Evolutionary conservation across 2,329 filamentous ascomycete genomes (phyloP).

Genomic region (Pseudogymnoascus sp.): DNA sequence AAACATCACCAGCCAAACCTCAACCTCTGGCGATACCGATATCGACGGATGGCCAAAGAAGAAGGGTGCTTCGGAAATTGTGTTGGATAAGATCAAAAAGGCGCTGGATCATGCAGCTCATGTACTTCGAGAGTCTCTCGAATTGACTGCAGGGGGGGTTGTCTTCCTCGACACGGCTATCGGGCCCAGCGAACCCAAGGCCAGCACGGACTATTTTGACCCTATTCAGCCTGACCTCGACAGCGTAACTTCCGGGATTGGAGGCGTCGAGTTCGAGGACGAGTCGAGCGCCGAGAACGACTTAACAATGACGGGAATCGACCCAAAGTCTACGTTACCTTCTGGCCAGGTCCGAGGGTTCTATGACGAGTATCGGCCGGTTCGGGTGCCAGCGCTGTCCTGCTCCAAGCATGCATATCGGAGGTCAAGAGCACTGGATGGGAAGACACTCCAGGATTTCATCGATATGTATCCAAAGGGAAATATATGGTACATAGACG

Average conservation of each 20-base stretch:
- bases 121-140: constrained; percentile 23
- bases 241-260: background rate
- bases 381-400: constrained; percentile 22
- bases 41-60: background rate
- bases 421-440: constrained; percentile 19
- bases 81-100: constrained; percentile 22
- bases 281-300: background rate
- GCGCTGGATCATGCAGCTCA: constrained; percentile 23
- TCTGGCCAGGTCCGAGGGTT: constrained; percentile 4
- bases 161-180: constrained; percentile 24
- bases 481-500: constrained; percentile 25
- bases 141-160: constrained; percentile 23
- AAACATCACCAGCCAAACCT: background rate
- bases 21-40: background rate
- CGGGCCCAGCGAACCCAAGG: constrained; percentile 15
- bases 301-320: constrained; percentile 5
- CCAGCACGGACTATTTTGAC: constrained; percentile 12
- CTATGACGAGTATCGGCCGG: constrained; percentile 15
- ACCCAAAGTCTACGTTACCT: background rate
- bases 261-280: background rate
- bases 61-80: constrained; percentile 5
- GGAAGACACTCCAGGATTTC: constrained; percentile 20
- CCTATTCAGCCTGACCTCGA: background rate
- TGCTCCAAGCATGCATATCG: constrained; percentile 16
- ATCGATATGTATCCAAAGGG: constrained; percentile 24